Percentiles rank a stretch among this genome's conserved stretches.
Evolutionary conservation across 1,284 basidiomycete species (phyloP).

Genomic region (Cryptococcus sp.): DNA sequence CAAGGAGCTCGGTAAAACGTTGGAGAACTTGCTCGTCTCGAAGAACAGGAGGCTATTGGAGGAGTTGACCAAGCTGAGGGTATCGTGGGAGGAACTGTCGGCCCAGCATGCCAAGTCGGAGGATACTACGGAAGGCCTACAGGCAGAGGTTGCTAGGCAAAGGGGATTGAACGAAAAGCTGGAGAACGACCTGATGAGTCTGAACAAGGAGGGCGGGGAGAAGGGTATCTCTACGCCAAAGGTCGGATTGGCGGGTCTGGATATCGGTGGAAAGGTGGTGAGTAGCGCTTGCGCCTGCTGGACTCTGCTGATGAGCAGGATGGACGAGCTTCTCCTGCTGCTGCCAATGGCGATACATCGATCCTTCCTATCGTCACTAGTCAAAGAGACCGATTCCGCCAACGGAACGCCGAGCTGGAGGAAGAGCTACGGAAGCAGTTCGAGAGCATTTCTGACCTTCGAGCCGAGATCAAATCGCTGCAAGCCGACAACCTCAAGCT

Average conservation of each 20-base stretch:
- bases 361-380: constrained; percentile 94
- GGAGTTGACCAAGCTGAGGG: constrained; percentile 83
- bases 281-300: background rate
- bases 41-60: constrained; percentile 95
- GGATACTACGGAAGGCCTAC: constrained; percentile 57
- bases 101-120: constrained; percentile 58
- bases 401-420: constrained; percentile 92
- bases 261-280: constrained; percentile 55
- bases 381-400: constrained; percentile 90
- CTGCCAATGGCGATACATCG: constrained; percentile 61
- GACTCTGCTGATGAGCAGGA: constrained; percentile 13
- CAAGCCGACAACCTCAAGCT: constrained; percentile 90
- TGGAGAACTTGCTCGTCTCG: constrained; percentile 82
- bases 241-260: constrained; percentile 60
- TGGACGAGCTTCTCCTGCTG: constrained; percentile 24
- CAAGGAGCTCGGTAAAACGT: constrained; percentile 65
- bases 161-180: constrained; percentile 76
- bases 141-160: constrained; percentile 69
- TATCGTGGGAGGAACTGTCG: constrained; percentile 73
- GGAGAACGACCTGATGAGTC: constrained; percentile 79
- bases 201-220: constrained; percentile 53
- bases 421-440: constrained; percentile 95
- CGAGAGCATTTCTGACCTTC: constrained; percentile 83
- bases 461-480: constrained; percentile 77
- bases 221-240: constrained; percentile 15